Percentiles rank a stretch among this genome's conserved stretches.
phyloP scores from a whole-genome alignment of 768 basidiomycete species.

The Tricholoma furcatifolium region DNA sequence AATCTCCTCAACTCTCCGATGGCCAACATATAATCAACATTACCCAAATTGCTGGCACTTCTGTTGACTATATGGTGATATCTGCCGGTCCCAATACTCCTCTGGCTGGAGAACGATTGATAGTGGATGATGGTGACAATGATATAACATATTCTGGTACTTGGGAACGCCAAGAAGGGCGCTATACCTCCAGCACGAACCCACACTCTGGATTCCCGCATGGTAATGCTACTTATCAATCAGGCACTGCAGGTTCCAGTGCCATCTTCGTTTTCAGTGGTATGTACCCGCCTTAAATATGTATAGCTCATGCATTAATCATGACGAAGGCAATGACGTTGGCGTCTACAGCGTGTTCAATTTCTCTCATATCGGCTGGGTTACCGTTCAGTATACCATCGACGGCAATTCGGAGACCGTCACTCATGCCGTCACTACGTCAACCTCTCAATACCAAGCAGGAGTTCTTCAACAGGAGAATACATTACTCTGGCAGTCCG shows the following conservation, averaged over 20 bases:
- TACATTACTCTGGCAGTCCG: slow-evolving; percentile 19
- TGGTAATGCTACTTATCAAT: slow-evolving; percentile 26
- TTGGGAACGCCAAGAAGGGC: slow-evolving; percentile 15
- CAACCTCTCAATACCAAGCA: slow-evolving; percentile 17
- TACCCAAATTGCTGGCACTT: slow-evolving; percentile 17
- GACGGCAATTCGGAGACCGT: slow-evolving; percentile 18
- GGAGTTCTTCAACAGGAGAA: slow-evolving; percentile 25
- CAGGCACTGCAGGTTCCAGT: slow-evolving; percentile 14
- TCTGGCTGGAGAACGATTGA: slow-evolving; percentile 15
- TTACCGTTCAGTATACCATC: slow-evolving; percentile 22
- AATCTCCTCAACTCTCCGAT: slow-evolving; percentile 19
- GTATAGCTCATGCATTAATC: not conserved
- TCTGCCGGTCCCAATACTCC: slow-evolving; percentile 19
- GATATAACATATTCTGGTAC: slow-evolving; percentile 16
- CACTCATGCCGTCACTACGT: slow-evolving; percentile 17
- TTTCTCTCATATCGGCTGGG: slow-evolving; percentile 20
- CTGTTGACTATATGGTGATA: slow-evolving; percentile 21
- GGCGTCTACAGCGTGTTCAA: slow-evolving; percentile 24
- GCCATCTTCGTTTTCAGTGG: slow-evolving; percentile 27
- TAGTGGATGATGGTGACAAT: slow-evolving; percentile 22
- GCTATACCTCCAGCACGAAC: slow-evolving; percentile 14
- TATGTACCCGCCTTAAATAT: slow-evolving; percentile 5
- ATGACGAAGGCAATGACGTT: slow-evolving; percentile 17
- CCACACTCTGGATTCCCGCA: slow-evolving; percentile 22
- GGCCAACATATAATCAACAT: slow-evolving; percentile 19